phyloP scores from a whole-genome alignment of 805 yeast genomes.

The Schizosaccharomyces cryophilus region DNA sequence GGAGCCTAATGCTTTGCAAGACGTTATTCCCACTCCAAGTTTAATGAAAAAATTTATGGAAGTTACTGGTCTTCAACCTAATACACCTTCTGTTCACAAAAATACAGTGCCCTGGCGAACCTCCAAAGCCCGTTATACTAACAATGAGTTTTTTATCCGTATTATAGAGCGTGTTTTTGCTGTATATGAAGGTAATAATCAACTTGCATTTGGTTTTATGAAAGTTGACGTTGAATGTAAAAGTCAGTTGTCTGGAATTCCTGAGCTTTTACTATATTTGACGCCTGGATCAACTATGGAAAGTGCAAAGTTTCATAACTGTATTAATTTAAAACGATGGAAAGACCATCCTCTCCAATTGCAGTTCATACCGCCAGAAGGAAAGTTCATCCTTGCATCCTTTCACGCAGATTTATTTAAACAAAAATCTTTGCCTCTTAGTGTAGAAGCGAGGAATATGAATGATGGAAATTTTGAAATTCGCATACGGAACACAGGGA shows the following conservation, averaged over 20 bases:
- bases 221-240: slow-evolving; percentile 40
- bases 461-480: background rate
- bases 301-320: slow-evolving; percentile 41
- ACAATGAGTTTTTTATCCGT: slow-evolving; percentile 73
- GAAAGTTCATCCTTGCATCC: slow-evolving; percentile 33
- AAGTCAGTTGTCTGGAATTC: slow-evolving; percentile 54
- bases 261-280: slow-evolving; percentile 38
- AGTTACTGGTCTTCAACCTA: slow-evolving; percentile 13
- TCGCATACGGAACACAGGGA: background rate
- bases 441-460: background rate
- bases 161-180: slow-evolving; percentile 40
- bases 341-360: slow-evolving; percentile 21
- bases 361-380: slow-evolving; percentile 76
- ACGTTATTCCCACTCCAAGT: slow-evolving; percentile 41
- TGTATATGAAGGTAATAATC: slow-evolving; percentile 12
- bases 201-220: slow-evolving; percentile 14
- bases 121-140: slow-evolving; percentile 40
- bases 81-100: slow-evolving; percentile 5
- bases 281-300: slow-evolving; percentile 9
- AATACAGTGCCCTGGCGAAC: slow-evolving; percentile 54
- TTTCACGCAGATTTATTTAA: slow-evolving; percentile 17
- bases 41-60: slow-evolving; percentile 28
- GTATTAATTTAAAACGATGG: slow-evolving; percentile 37
- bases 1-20: slow-evolving; percentile 45
- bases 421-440: background rate